Evolutionary conservation across 768 basidiomycete genomes (phyloP).

Genomic region (Cystofilobasidium bisporidii): DNA sequence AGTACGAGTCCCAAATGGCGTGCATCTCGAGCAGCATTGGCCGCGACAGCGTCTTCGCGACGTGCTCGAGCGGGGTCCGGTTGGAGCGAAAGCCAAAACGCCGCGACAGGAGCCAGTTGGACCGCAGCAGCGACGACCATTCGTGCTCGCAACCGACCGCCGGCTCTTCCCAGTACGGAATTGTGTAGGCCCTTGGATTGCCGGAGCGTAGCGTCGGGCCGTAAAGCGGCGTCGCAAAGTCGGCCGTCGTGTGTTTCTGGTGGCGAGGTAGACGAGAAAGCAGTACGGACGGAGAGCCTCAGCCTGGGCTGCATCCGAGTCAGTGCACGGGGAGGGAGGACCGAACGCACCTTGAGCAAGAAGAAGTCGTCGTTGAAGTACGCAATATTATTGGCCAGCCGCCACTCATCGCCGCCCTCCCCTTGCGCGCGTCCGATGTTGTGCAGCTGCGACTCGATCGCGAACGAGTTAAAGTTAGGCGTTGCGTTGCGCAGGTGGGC

Average conservation of each 20-base stretch:
- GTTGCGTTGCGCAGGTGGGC: background rate
- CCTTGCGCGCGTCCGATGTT: background rate
- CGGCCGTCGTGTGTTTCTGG: slow-evolving; percentile 11
- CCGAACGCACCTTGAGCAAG: slow-evolving; percentile 10
- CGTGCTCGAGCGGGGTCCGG: slow-evolving; percentile 4
- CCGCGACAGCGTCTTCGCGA: slow-evolving; percentile 21
- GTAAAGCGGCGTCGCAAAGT: slow-evolving; percentile 15
- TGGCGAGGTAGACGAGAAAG: background rate
- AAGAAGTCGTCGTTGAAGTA: slow-evolving; percentile 28
- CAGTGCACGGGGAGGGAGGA: too few relatives aligned
- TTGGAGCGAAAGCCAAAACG: background rate
- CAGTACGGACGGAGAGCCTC: too few relatives aligned
- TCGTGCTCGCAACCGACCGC: slow-evolving; percentile 23
- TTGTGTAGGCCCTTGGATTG: background rate
- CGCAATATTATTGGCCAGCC: background rate
- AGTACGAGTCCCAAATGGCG: slow-evolving; percentile 13
- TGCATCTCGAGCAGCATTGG: slow-evolving; percentile 11
- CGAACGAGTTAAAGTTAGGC: slow-evolving; percentile 25
- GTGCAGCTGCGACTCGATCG: slow-evolving; percentile 21
- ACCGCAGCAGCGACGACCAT: slow-evolving; percentile 22
- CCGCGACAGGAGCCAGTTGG: slow-evolving; percentile 17
- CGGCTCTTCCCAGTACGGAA: slow-evolving; percentile 7
- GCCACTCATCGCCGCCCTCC: too few relatives aligned
- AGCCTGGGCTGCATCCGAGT: too few relatives aligned
- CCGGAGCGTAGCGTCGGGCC: slow-evolving; percentile 11